These are phyloP conservation scores for Macadamia integrifolia DNA, from an alignment of 164 flowering plant genomes.

Conservation along the genomic window DNA sequence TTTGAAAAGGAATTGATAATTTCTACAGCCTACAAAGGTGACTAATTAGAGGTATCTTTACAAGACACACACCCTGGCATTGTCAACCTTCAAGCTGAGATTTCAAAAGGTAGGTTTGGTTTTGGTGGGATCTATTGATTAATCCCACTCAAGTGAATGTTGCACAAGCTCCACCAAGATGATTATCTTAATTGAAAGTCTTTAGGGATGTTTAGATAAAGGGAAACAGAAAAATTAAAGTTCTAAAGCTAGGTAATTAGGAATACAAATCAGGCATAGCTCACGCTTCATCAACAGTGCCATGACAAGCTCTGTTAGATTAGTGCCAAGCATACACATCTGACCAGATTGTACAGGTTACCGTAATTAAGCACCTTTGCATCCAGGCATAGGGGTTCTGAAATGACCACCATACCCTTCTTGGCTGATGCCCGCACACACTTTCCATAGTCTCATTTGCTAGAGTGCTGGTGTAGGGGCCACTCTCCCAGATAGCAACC, in stretches of 20 bases:
- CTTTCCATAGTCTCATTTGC: no score
- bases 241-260: conserved; percentile 29
- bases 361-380: no score
- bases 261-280: conserved; percentile 34
- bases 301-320: conserved; percentile 18
- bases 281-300: conserved; percentile 26
- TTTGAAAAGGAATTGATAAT: no score
- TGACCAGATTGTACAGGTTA: no score
- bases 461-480: no score
- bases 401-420: no score
- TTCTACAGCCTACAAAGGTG: background rate
- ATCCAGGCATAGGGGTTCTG: no score
- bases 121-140: conserved; percentile 23
- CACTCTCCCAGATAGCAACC: no score
- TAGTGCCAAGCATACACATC: no score
- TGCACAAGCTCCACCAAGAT: conserved; percentile 13
- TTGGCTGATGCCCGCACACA: no score
- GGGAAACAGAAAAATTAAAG: conserved; percentile 17
- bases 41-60: background rate
- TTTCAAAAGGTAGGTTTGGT: conserved; percentile 8
- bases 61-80: background rate
- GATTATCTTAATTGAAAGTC: conserved; percentile 7
- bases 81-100: background rate
- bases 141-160: conserved; percentile 15
- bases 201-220: conserved; percentile 21